Base-by-base conservation (phyloP, 768 basidiomycete species). In the Auricularia sp. region DNA sequence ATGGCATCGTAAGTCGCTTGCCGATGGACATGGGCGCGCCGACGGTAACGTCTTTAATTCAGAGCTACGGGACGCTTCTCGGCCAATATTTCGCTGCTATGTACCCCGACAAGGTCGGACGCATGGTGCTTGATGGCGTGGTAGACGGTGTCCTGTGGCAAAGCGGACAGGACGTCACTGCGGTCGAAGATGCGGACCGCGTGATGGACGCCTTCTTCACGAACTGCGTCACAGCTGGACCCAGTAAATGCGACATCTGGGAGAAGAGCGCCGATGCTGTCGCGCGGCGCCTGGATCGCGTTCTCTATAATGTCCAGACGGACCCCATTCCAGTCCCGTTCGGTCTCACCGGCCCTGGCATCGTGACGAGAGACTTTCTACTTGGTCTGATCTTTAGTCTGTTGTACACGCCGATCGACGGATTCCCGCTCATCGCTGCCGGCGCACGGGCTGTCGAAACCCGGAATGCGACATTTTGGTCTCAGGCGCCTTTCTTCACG, bases 41-140 rank as follows among this genome's bases (percentile, higher is more conserved):
- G 10, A 51, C 47, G 14, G 47, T 51, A 10, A 51, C 47, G 39
- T 42, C 13, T 42, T 42, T 42, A 14, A 14, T 51, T 51, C 56
- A 59, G 56, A 64, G 64, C 56, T 64, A 64, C 39, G 64, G 64
- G 16, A 64, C 64, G 5, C 45, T 64, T 29, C 54, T 64, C 11
- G 64, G 64, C 6, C 54, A 39, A 16, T 44, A 54, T 18, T 64
- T 64, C 42, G 47, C 64, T 3, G 64, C 64, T 14, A 64, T 64
- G 54, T 61, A 58, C 29, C 64, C 64, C 3, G 54, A 61, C 24
- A 54, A 58, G 36, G 64, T 58, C n/a, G 54, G 58, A 10, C 64
- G 54, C 16, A 64, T 64, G 54, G 29, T 64, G 14, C 54, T 64
- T 18, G 64, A 64, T 51, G 64, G 64, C 14, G 64, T 64, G 21